phyloP scores from a whole-genome alignment of 1,284 basidiomycete species.

The Chalciporus sp. region DNA sequence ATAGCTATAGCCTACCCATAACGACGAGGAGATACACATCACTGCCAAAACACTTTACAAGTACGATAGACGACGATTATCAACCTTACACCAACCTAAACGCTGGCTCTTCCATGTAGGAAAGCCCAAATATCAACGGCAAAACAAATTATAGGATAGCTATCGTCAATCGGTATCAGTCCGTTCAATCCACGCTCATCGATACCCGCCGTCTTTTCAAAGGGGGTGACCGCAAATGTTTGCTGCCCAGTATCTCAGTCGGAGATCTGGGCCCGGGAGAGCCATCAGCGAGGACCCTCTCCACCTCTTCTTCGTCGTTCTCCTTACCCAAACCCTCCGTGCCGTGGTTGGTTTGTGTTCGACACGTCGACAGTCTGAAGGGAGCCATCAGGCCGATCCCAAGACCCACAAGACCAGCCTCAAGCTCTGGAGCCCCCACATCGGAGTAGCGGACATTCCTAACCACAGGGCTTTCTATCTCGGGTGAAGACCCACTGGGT shows the following conservation, averaged over 20 bases:
- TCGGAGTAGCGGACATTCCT: constrained; percentile 42
- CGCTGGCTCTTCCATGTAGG: constrained; percentile 6
- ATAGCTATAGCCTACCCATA: too few relatives aligned
- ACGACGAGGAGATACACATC: constrained; percentile 28
- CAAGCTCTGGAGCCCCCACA: constrained; percentile 28
- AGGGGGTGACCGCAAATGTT: constrained; percentile 40
- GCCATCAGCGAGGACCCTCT: constrained; percentile 27
- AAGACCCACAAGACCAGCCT: constrained; percentile 40
- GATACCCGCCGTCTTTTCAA: constrained; percentile 46
- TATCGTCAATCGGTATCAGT: constrained; percentile 1
- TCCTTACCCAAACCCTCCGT: constrained; percentile 18
- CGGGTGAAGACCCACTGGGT: constrained; percentile 42
- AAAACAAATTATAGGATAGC: constrained; percentile 20
- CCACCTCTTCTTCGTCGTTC: constrained; percentile 38
- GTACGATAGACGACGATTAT: constrained; percentile 29
- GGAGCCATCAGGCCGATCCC: constrained; percentile 59
- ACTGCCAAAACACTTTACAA: constrained; percentile 36
- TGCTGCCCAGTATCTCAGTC: constrained; percentile 25
- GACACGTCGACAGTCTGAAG: constrained; percentile 42
- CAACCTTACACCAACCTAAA: constrained; percentile 15
- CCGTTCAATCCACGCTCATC: constrained; percentile 28
- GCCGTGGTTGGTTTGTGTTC: constrained; percentile 23
- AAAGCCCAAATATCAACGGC: constrained; percentile 13
- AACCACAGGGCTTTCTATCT: constrained; percentile 61
- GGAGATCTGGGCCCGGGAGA: constrained; percentile 23